Evolutionary conservation across 2,329 filamentous ascomycete species (phyloP).

Genomic region (Malbranchea zuffiana): DNA sequence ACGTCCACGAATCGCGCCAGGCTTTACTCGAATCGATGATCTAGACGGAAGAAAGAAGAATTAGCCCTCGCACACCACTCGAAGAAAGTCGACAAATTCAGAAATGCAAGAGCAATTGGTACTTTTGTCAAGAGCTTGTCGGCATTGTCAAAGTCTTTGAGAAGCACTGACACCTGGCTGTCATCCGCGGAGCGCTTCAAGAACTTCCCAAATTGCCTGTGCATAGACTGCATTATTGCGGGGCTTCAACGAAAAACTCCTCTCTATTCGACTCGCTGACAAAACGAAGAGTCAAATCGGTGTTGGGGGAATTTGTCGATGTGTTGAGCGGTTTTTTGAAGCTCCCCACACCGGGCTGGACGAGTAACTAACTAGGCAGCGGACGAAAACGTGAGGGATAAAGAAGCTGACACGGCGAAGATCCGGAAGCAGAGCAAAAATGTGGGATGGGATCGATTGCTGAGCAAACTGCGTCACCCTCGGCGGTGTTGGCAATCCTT

Average conservation of each 20-base stretch:
- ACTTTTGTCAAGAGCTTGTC: conserved; percentile 65
- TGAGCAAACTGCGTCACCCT: too few species aligned
- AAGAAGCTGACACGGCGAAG: too few species aligned
- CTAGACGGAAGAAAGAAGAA: conserved; percentile 32
- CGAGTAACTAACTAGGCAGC: too few species aligned
- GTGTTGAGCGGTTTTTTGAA: too few species aligned
- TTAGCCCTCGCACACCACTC: not conserved
- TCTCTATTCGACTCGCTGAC: not conserved
- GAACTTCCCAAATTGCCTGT: conserved; percentile 63
- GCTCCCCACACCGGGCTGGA: too few species aligned
- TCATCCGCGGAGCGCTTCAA: conserved; percentile 62
- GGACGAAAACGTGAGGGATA: too few species aligned
- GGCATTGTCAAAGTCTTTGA: conserved; percentile 71
- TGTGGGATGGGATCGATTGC: too few species aligned
- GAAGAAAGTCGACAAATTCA: conserved; percentile 6
- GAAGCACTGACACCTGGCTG: conserved; percentile 60
- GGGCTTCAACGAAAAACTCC: not conserved
- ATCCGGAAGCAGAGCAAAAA: too few species aligned
- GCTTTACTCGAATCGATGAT: conserved; percentile 63
- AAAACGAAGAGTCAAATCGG: not conserved
- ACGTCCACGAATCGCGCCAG: conserved; percentile 70
- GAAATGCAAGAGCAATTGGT: conserved; percentile 20
- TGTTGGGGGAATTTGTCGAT: too few species aligned
- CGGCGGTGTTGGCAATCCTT: too few species aligned
- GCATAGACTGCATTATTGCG: conserved; percentile 41